Base-by-base conservation (phyloP, 2,329 filamentous ascomycete species). In the Sporothrix globosa region DNA sequence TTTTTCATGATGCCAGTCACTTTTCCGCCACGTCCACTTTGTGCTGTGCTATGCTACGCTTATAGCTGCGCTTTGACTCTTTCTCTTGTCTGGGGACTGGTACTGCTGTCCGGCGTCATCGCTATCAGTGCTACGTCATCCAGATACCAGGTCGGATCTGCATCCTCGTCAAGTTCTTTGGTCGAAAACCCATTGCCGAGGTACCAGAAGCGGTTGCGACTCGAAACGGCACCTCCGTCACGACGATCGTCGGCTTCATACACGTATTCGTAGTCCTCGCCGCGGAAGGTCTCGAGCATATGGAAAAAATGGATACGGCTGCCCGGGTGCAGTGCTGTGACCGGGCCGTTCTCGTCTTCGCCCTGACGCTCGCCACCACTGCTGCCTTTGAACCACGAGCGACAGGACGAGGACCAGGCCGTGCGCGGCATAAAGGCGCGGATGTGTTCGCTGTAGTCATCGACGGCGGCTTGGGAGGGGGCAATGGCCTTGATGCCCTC, bases 191-290 rank as follows among this genome's bases (percentile, higher is more conserved):
- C 85, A 65, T 86, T 86, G 10, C 85, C 84, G 10, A 86, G 77
- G 71, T 85, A 86, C n/a, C 73, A 76, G 73, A 86, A 86, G 44
- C 84, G 77, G 73, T 86, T 86, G 70, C 73, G 73, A 17, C 41
- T 58, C 21, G n/a, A 24, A 2, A 39, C n/a, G 73, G 73, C 10
- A 70, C 72, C 72, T 72, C 76, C 17, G 44, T 69, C 58, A n/a
- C 61, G 44, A 56, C 56, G 69, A 1, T 67, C 72, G 21, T 72
- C 69, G 11, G 44, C 69, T 39, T 81, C 79, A 54, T 84, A 83
- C 27, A 82, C 78, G 73, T 84, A 86, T 60, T 86, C 84, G 79
- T 81, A 87, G 73, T 87, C 83, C 75, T 87, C 85, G 21, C 81
- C 82, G 52, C 85, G 78, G 71, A 86, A 82, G 9, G 76, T 75